Evolutionary conservation across 1,284 basidiomycete genomes (phyloP).

Genomic region (Waitea zeae): DNA sequence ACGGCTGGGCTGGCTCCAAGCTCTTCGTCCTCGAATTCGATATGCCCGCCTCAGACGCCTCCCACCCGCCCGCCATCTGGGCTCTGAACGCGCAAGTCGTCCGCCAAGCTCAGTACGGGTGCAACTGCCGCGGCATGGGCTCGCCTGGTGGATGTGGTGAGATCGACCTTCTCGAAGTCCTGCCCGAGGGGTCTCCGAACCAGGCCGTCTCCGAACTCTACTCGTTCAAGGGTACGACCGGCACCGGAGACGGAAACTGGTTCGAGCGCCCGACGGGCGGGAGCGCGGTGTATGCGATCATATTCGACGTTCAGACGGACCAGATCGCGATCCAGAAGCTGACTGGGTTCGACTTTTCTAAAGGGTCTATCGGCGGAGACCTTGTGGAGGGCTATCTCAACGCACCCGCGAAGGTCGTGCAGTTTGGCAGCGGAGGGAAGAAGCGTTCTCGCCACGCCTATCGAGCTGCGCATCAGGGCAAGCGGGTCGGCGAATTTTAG

Average conservation of each 20-base stretch:
- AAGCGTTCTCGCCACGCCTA: too few relatives aligned
- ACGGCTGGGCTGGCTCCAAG: slow-evolving; percentile 14
- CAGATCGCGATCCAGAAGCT: slow-evolving; percentile 10
- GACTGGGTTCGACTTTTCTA: not conserved
- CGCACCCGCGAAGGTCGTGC: slow-evolving; percentile 9
- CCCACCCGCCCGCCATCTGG: slow-evolving; percentile 14
- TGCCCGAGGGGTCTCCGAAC: slow-evolving; percentile 8
- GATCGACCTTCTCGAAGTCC: slow-evolving; percentile 15
- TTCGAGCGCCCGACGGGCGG: slow-evolving; percentile 11
- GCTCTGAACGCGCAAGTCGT: slow-evolving; percentile 14
- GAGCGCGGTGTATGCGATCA: slow-evolving; percentile 9
- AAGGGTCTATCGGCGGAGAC: too few relatives aligned
- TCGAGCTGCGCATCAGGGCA: too few relatives aligned
- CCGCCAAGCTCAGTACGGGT: slow-evolving; percentile 16
- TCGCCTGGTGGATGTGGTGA: slow-evolving; percentile 13
- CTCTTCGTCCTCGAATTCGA: slow-evolving; percentile 11
- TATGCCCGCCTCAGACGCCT: slow-evolving; percentile 7
- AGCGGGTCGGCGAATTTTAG: too few relatives aligned
- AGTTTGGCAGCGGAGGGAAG: too few relatives aligned
- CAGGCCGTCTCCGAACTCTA: slow-evolving; percentile 16
- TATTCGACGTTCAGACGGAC: slow-evolving; percentile 14
- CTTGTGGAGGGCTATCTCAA: slow-evolving; percentile 12
- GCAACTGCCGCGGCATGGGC: slow-evolving; percentile 15
- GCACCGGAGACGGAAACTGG: slow-evolving; percentile 10
- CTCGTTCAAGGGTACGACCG: slow-evolving; percentile 15